A percentile compares a stretch with the other conserved stretches of the same genome.
These are phyloP conservation scores for Bretziella fagacearum DNA, from an alignment of 2,329 filamentous ascomycete genomes.

Conservation along the genomic window DNA sequence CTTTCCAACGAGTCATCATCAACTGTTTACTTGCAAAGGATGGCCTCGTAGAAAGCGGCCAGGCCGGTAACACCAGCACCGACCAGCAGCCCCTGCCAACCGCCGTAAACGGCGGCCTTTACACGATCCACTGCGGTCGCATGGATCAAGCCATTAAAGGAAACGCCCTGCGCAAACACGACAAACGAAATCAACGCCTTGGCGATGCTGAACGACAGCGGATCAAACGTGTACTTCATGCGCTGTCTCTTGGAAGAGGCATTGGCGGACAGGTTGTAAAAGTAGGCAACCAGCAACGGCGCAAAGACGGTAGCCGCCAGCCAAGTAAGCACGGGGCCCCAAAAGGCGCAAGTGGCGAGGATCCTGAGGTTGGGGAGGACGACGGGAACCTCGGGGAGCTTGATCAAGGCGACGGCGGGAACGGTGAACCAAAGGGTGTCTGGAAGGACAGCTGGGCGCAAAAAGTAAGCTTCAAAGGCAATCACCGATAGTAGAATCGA, in stretches of 20 bases:
- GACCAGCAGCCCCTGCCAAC: constrained; percentile 51
- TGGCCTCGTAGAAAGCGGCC: constrained; percentile 60
- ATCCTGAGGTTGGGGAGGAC: constrained; percentile 66
- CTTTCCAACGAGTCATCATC: background rate
- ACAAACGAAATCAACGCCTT: constrained; percentile 72
- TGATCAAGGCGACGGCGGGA: constrained; percentile 40
- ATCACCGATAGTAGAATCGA: constrained; percentile 53
- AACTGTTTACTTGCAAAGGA: constrained; percentile 45
- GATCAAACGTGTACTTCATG: constrained; percentile 53
- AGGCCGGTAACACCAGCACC: constrained; percentile 51
- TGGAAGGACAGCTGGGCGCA: constrained; percentile 55
- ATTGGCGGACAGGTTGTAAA: constrained; percentile 61
- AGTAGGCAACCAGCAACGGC: constrained; percentile 62
- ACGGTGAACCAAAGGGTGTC: constrained; percentile 57
- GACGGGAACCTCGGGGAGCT: constrained; percentile 42
- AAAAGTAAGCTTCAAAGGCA: constrained; percentile 50
- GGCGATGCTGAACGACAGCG: constrained; percentile 73
- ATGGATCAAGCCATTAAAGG: constrained; percentile 44
- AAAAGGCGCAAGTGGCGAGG: constrained; percentile 61
- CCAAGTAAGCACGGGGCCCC: constrained; percentile 69
- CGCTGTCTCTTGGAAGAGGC: constrained; percentile 24
- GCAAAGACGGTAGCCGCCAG: constrained; percentile 50
- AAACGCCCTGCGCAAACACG: constrained; percentile 54
- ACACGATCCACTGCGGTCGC: constrained; percentile 44
- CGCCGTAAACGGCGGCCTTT: constrained; percentile 50